These are phyloP conservation scores for Fusarium nematophilum DNA, from an alignment of 2,329 filamentous ascomycete genomes.

Conservation along the genomic window DNA sequence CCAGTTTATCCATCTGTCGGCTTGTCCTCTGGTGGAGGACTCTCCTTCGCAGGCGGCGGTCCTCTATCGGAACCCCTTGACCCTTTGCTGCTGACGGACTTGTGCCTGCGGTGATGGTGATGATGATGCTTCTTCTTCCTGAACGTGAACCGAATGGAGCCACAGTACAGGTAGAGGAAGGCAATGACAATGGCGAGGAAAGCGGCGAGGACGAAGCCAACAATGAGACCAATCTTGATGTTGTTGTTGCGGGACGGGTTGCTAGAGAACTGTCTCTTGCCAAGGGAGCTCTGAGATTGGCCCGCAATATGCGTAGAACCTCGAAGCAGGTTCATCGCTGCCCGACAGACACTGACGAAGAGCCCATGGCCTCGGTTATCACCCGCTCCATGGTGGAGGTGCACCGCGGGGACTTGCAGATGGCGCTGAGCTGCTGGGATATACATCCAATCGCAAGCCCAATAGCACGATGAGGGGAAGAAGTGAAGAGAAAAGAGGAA, in stretches of 20 bases:
- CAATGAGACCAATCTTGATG: slow-evolving; percentile 56
- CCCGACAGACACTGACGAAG: slow-evolving; percentile 3
- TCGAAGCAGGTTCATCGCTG: slow-evolving; percentile 17
- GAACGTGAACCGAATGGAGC: slow-evolving; percentile 50
- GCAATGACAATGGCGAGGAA: slow-evolving; percentile 52
- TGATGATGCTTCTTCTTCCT: slow-evolving; percentile 40
- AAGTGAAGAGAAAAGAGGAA: background rate
- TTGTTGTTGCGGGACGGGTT: slow-evolving; percentile 49
- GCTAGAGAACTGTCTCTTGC: slow-evolving; percentile 43
- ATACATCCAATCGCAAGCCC: slow-evolving; percentile 45
- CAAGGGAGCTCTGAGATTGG: background rate
- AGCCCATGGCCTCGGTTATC: slow-evolving; percentile 24
- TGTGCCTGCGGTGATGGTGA: slow-evolving; percentile 36
- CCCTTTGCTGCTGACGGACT: slow-evolving; percentile 48
- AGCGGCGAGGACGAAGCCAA: slow-evolving; percentile 54
- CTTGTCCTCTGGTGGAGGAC: slow-evolving; percentile 27
- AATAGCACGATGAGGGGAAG: slow-evolving; percentile 1
- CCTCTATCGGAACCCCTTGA: slow-evolving; percentile 45
- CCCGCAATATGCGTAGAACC: background rate
- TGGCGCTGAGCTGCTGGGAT: slow-evolving; percentile 39
- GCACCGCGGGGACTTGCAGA: slow-evolving; percentile 22
- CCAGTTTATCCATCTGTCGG: slow-evolving; percentile 26
- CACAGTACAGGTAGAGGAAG: slow-evolving; percentile 56
- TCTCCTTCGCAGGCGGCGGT: slow-evolving; percentile 23
- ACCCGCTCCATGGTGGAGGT: slow-evolving; percentile 6